Evolutionary conservation across 176 grass and related monocot genomes (phyloP), one percentile per base, ranked within the genome.

Genomic region (Bolboschoenus planiculmis): DNA sequence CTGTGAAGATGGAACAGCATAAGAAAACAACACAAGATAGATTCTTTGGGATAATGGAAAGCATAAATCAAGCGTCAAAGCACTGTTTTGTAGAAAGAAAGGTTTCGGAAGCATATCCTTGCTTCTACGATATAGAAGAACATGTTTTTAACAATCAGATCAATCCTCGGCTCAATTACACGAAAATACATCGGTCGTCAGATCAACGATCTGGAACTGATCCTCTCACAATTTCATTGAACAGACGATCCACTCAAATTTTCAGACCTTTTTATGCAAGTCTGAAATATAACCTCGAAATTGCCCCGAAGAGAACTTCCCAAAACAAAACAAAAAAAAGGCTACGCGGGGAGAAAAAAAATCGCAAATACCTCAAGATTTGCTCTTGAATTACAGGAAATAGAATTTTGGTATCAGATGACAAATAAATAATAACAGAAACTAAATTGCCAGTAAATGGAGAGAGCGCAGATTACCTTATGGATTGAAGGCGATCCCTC

Each of bases 31-130:
- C 54, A 36, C 10, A 42, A 39, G 21, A 62, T 24, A 60, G 11
- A 55, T 51, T 26, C n/a, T 24, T 80, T 81, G n/a, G 24, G 35
- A 81, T 81, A 81, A 53, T 60, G 8, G 9, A 36, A 40, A 87
- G 84, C 88, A 89, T 58, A 92, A 89, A 57, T 88, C 92, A 20
- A 94, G 85, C 83, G 92, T 91, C 84, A 92, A 88, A 79, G 20
- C 20, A 23, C 6, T 46, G 18, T 73, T 44, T 24, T 24, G 2
- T 73, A 73, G n/a, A 73, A 73, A 46, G 1, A 64, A 44, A 46
- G 21, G 40, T 26, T 73, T 44, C 23, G 94, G 92, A 35, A 92
- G 83, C 43, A 85, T 88, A 48, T 90, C 88, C 87, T 92, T 86
- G 53, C 10, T 40, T 78, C 46, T 50, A 73, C 9, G 18, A 43